Evolutionary conservation across 83 land plant genomes (phyloP), one percentile per base, ranked within the genome.

Genomic region (Picea abies): DNA sequence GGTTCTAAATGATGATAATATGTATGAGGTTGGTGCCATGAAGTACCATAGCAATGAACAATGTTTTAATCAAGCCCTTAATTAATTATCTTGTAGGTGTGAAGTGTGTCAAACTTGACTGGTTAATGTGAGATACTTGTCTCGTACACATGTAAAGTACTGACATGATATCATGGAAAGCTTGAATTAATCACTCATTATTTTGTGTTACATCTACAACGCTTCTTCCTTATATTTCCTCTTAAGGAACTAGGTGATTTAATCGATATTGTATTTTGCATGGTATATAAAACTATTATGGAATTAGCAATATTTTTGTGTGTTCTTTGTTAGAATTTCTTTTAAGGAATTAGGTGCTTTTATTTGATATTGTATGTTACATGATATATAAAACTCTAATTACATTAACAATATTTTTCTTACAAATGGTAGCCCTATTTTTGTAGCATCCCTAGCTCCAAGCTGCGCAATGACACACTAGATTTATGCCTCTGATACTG

Each of bases 1-100:
- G 11, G 52, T 37, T 71, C 22, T 35, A 39, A 44, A 44, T 72
- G 76, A 9, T 19, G 25, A 72, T 39, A 20, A 26, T 44, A 72
- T 72, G 5, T 72, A 72, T 49, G 22, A 72, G 12, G 52, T 23
- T n/a, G 76, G n/a, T 49, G 44, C 49, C 41, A 72, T 72, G 76
- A n/a, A n/a, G n/a, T n/a, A n/a, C n/a, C n/a, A n/a, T n/a, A n/a
- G 22, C 25, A 72, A 41, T 6, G 22, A 72, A 39, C 4, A 22
- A 4, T 47, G 8, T 47, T 47, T 47, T 7, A 47, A 47, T 20
- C 72, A 32, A 72, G 76, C 76, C 52, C 19, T 72, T 72, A 49
- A 72, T 72, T n/a, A n/a, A 20, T 32, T 69, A 35, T 16, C 41
- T 69, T 15, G 44, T 69, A 32, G 76, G 23, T 41, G 19, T 39